These are phyloP conservation scores for Peniophora sp. DNA, from an alignment of 1,284 basidiomycete species.

Conservation along the genomic window DNA sequence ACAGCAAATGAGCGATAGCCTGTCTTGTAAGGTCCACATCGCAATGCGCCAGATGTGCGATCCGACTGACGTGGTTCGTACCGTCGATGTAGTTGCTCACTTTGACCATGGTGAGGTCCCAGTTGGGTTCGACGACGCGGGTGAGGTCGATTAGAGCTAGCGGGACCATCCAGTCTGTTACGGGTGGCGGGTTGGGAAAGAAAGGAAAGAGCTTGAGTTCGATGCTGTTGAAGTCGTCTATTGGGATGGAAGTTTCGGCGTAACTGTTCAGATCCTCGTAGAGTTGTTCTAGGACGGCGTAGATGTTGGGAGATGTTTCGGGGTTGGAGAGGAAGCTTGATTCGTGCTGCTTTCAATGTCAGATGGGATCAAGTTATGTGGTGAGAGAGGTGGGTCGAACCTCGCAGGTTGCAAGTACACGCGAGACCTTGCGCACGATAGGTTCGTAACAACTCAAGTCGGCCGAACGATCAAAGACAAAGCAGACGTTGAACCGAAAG, in stretches of 20 bases:
- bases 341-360: conserved; percentile 57
- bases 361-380: neutral
- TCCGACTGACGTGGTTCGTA: conserved; percentile 84
- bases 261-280: conserved; percentile 98
- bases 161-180: conserved; percentile 95
- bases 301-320: conserved; percentile 63
- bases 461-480: conserved; percentile 88
- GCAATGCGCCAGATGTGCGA: conserved; percentile 89
- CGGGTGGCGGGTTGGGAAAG: conserved; percentile 86
- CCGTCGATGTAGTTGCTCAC: conserved; percentile 85
- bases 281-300: conserved; percentile 89
- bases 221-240: conserved; percentile 87
- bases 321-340: conserved; percentile 81
- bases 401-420: conserved; percentile 84
- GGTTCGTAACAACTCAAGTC: conserved; percentile 95
- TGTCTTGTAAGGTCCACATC: conserved; percentile 79
- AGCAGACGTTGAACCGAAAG: conserved; percentile 94
- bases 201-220: conserved; percentile 96
- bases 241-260: conserved; percentile 86
- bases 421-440: conserved; percentile 89
- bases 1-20: conserved; percentile 91
- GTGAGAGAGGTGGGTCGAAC: conserved; percentile 38
- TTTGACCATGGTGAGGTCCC: conserved; percentile 94
- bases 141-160: conserved; percentile 81
- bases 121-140: conserved; percentile 81